phyloP scores from a whole-genome alignment of 441 rosid genomes.

The Erodium trifolium region DNA sequence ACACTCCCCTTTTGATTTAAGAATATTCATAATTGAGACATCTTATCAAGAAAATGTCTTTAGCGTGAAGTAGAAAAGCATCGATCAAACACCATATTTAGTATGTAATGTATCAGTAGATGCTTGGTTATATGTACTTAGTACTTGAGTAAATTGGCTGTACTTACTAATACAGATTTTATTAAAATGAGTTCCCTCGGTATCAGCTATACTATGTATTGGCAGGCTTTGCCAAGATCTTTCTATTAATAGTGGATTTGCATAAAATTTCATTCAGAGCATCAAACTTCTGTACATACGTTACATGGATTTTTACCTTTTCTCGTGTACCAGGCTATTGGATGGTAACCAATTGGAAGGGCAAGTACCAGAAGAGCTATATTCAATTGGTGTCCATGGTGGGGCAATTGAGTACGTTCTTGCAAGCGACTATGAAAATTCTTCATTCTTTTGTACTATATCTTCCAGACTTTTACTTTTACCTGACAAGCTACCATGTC shows the following conservation, averaged over 20 bases:
- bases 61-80: neutral
- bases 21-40: neutral
- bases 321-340: constrained; percentile 46
- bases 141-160: too few relatives aligned
- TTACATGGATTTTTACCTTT: constrained; percentile 7
- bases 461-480: neutral
- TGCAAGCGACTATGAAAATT: neutral
- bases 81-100: neutral
- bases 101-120: neutral
- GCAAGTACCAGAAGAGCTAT: constrained; percentile 73
- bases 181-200: neutral
- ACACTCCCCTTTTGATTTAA: neutral
- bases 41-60: neutral
- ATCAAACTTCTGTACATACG: neutral
- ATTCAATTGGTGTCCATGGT: constrained; percentile 83
- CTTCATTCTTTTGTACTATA: neutral
- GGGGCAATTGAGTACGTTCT: constrained; percentile 83
- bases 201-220: neutral
- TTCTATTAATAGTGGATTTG: neutral
- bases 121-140: neutral
- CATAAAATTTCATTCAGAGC: neutral
- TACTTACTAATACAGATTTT: too few relatives aligned
- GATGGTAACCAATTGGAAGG: constrained; percentile 72
- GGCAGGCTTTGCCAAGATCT: neutral
- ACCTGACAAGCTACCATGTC: constrained; percentile 4